Evolutionary conservation across 768 basidiomycete species (phyloP).

Genomic region (Neoboletus brunneissimus): DNA sequence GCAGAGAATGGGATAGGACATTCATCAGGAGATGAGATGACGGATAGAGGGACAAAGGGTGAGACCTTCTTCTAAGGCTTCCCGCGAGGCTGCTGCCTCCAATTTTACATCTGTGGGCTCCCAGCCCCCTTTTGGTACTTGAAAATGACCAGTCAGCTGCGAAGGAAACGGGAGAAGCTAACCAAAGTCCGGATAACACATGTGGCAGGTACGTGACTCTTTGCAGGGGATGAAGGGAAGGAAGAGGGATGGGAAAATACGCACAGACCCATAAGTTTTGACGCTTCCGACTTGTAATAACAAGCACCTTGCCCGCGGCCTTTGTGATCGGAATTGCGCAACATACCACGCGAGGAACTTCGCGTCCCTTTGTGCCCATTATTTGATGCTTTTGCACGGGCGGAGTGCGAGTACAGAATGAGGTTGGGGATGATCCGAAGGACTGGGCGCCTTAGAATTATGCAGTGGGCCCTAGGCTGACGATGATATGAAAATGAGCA

Average conservation of each 20-base stretch:
- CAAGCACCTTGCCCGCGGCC: slow-evolving; percentile 71
- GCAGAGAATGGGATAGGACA: slow-evolving; percentile 42
- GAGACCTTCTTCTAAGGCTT: slow-evolving; percentile 97
- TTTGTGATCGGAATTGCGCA: slow-evolving; percentile 84
- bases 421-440: background rate
- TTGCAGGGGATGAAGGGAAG: background rate
- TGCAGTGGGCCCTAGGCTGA: background rate
- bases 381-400: slow-evolving; percentile 6
- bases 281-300: slow-evolving; percentile 82
- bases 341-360: slow-evolving; percentile 82
- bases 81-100: slow-evolving; percentile 85
- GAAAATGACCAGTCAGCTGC: slow-evolving; percentile 9
- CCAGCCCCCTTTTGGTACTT: slow-evolving; percentile 94
- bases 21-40: slow-evolving; percentile 70
- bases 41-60: slow-evolving; percentile 74
- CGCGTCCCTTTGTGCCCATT: slow-evolving; percentile 69
- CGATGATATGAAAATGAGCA: slow-evolving; percentile 11
- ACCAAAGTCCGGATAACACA: background rate
- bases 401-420: background rate
- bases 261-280: slow-evolving; percentile 85
- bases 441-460: background rate
- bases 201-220: background rate
- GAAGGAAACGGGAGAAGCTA: background rate
- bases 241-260: slow-evolving; percentile 37
- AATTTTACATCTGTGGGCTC: slow-evolving; percentile 76